Evolutionary conservation across 2,329 filamentous ascomycete species (phyloP).

Genomic region (Aspergillus hortae): DNA sequence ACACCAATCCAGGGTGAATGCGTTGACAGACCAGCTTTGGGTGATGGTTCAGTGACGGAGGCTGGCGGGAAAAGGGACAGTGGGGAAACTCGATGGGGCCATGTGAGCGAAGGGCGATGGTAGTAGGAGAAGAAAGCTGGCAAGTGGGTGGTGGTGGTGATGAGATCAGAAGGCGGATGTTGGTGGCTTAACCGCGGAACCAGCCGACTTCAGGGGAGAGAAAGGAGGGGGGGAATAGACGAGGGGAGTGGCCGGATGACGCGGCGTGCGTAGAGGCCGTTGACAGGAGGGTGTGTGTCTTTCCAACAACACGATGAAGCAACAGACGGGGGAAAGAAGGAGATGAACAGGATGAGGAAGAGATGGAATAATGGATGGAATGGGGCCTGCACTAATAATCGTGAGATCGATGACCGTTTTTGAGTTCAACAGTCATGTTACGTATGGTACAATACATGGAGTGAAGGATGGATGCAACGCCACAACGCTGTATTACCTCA

Average conservation of each 20-base stretch:
- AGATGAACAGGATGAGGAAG: not conserved
- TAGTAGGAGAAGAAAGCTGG: slow-evolving; percentile 5
- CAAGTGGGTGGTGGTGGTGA: slow-evolving; percentile 21
- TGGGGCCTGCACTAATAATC: not conserved
- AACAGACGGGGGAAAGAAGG: not conserved
- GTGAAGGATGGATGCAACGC: not conserved
- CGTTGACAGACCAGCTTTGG: not conserved
- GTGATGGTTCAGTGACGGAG: not conserved
- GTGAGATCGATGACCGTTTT: slow-evolving; percentile 10
- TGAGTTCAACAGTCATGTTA: slow-evolving; percentile 11
- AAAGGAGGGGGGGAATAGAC: slow-evolving; percentile 3
- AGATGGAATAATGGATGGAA: slow-evolving; percentile 10
- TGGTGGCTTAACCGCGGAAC: slow-evolving; percentile 1
- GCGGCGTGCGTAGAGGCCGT: not conserved
- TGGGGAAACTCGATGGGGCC: slow-evolving; percentile 23
- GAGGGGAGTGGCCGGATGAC: not conserved
- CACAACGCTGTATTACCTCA: slow-evolving; percentile 3
- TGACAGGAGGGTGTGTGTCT: too few species aligned
- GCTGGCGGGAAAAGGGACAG: slow-evolving; percentile 5
- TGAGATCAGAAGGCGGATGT: slow-evolving; percentile 18
- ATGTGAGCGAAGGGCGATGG: slow-evolving; percentile 21
- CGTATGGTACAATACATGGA: slow-evolving; percentile 3
- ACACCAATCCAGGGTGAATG: not conserved
- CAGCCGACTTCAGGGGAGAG: slow-evolving; percentile 3
- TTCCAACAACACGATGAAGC: not conserved